phyloP scores from a whole-genome alignment of 164 flowering plant species.

The Paratinospora sagittata region DNA sequence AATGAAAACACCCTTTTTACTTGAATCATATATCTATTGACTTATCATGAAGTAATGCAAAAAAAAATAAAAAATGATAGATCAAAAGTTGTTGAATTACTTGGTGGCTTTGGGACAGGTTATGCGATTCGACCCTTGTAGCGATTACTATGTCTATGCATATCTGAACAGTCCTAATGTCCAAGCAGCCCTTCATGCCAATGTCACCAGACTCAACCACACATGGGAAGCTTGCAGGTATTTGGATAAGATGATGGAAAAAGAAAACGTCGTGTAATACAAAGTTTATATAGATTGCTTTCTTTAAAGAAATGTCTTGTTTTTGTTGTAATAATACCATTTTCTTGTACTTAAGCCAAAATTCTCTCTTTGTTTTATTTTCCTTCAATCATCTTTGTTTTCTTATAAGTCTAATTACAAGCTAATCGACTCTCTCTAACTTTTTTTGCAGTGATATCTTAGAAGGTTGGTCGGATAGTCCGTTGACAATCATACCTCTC shows the following conservation, averaged over 20 bases:
- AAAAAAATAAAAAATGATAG: no score
- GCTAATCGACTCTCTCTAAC: not conserved
- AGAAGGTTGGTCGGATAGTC: constrained; percentile 37
- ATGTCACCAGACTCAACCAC: constrained; percentile 30
- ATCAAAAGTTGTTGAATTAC: not conserved
- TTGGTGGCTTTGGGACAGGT: constrained; percentile 13
- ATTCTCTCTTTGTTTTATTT: not conserved
- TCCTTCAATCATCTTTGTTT: not conserved
- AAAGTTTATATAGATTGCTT: no score
- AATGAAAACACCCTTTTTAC: not conserved
- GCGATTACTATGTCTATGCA: constrained; percentile 37
- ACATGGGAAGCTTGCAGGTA: constrained; percentile 51
- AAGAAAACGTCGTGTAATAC: no score
- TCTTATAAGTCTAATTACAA: no score
- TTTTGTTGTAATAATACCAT: no score
- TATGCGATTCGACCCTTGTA: constrained; percentile 48
- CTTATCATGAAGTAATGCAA: no score
- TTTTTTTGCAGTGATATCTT: constrained; percentile 32
- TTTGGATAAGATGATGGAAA: no score
- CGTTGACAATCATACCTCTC: constrained; percentile 45
- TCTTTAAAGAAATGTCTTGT: no score
- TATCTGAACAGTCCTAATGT: constrained; percentile 56
- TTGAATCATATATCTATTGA: not conserved
- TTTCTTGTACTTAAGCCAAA: no score
- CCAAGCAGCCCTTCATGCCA: constrained; percentile 68